Percentiles rank a stretch among this genome's conserved stretches.
phyloP scores from a whole-genome alignment of 1,284 basidiomycete genomes.

The Abortiporus biennis region DNA sequence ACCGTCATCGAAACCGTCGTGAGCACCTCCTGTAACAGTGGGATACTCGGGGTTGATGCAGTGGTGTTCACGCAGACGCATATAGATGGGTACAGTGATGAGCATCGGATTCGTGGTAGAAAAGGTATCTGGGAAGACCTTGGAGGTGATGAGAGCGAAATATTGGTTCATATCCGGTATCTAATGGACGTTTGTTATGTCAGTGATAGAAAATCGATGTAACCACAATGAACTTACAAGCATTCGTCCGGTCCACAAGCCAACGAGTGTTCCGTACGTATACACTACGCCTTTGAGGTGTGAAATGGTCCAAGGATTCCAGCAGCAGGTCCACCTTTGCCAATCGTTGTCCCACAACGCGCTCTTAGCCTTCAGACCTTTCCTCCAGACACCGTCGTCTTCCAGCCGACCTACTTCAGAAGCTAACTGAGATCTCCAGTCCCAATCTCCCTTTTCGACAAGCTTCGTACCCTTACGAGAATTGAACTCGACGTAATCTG shows the following conservation, averaged over 20 bases:
- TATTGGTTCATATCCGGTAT: constrained; percentile 29
- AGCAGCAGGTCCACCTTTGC: constrained; percentile 47
- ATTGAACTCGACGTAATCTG: constrained; percentile 58
- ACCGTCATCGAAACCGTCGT: constrained; percentile 34
- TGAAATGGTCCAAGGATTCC: constrained; percentile 30
- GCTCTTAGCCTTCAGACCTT: constrained; percentile 27
- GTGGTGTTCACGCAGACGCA: constrained; percentile 51
- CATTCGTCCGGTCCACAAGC: constrained; percentile 57
- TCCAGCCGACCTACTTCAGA: constrained; percentile 21
- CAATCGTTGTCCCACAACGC: constrained; percentile 53
- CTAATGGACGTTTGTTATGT: constrained; percentile 15
- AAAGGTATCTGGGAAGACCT: constrained; percentile 27
- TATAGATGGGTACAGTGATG: constrained; percentile 41
- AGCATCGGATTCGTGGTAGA: constrained; percentile 30
- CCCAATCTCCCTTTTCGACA: constrained; percentile 28
- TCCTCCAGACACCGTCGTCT: constrained; percentile 21
- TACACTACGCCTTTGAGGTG: constrained; percentile 41
- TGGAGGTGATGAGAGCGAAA: constrained; percentile 25
- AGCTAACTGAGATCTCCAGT: constrained; percentile 31
- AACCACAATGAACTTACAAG: constrained; percentile 35
- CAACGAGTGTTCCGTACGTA: constrained; percentile 41
- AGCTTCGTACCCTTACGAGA: constrained; percentile 28
- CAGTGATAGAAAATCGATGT: constrained; percentile 1
- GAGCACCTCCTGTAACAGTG: constrained; percentile 19
- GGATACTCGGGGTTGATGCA: constrained; percentile 36